Conservation (phyloP, 2,329 filamentous ascomycete species). For the Lachnellula occidentalis region DNA sequence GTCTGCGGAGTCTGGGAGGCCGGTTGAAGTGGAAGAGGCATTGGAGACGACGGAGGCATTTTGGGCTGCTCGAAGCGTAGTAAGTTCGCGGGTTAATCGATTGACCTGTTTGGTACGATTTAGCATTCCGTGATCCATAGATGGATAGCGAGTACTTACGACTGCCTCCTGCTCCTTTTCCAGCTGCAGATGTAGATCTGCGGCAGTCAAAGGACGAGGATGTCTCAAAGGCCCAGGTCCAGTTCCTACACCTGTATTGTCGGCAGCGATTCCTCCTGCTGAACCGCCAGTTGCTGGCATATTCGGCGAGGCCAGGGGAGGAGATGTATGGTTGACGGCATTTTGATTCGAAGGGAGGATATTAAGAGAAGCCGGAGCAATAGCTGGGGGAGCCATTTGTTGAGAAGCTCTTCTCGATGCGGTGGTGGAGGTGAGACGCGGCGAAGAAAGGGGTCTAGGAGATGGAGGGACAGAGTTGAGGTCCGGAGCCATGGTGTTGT, state of each 20-base stretch:
- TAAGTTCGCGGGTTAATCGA: constrained; percentile 83
- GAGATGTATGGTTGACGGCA: constrained; percentile 24
- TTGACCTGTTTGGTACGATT: constrained; percentile 63
- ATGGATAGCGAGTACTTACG: constrained; percentile 45
- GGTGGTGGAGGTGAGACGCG: constrained; percentile 22
- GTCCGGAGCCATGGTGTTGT: constrained; percentile 31
- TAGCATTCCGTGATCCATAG: background rate
- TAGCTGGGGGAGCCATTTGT: constrained; percentile 20
- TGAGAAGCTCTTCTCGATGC: constrained; percentile 28
- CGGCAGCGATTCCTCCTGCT: constrained; percentile 12
- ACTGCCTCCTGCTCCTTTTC: constrained; percentile 96
- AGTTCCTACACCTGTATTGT: constrained; percentile 43
- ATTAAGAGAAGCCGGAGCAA: constrained; percentile 20
- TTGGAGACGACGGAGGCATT: constrained; percentile 63
- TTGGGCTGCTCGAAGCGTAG: constrained; percentile 67
- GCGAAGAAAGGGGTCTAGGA: constrained; percentile 25
- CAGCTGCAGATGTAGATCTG: constrained; percentile 81
- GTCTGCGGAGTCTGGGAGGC: constrained; percentile 44
- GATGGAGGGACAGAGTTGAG: constrained; percentile 31
- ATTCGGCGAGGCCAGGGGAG: constrained; percentile 20
- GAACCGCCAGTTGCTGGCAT: constrained; percentile 9
- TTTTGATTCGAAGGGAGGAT: constrained; percentile 30
- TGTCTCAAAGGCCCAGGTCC: constrained; percentile 75
- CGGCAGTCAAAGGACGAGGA: constrained; percentile 79
- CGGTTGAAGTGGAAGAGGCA: constrained; percentile 55